Percentiles rank a stretch among this genome's conserved stretches.
phyloP scores from a whole-genome alignment of 1,284 basidiomycete genomes.

The Uromyces viciae-fabae region DNA sequence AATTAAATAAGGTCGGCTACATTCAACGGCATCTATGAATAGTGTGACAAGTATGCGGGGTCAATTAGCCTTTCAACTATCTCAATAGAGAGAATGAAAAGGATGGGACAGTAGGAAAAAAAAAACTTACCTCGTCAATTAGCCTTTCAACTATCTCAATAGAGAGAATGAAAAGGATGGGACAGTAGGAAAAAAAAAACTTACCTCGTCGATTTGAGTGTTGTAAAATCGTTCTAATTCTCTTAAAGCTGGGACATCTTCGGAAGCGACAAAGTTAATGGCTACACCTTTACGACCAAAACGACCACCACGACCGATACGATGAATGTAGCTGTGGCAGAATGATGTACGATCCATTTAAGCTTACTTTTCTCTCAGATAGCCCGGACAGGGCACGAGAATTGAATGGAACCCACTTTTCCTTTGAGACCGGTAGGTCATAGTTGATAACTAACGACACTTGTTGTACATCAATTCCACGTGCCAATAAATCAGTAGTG shows the following conservation, averaged over 20 bases:
- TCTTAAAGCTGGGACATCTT: constrained; percentile 35
- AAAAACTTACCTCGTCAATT: constrained; percentile 50
- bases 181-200: background rate
- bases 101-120: constrained; percentile 51
- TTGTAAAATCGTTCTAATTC: constrained; percentile 42
- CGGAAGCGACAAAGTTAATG: constrained; percentile 46
- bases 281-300: constrained; percentile 83
- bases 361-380: constrained; percentile 47
- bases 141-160: constrained; percentile 37
- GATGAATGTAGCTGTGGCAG: constrained; percentile 97
- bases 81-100: background rate
- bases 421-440: constrained; percentile 66
- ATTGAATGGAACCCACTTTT: constrained; percentile 20
- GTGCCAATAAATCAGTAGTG: constrained; percentile 96
- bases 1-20: constrained; percentile 53
- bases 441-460: constrained; percentile 98
- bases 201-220: constrained; percentile 42
- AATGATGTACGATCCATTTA: constrained; percentile 62
- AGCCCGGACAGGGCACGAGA: background rate
- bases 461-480: constrained; percentile 97
- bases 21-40: constrained; percentile 55
- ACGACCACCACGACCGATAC: constrained; percentile 90
- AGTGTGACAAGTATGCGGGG: constrained; percentile 48
- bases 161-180: background rate
- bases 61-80: too few relatives aligned